phyloP scores from a whole-genome alignment of 257 asterid species.

The Marsdenia floribunda region DNA sequence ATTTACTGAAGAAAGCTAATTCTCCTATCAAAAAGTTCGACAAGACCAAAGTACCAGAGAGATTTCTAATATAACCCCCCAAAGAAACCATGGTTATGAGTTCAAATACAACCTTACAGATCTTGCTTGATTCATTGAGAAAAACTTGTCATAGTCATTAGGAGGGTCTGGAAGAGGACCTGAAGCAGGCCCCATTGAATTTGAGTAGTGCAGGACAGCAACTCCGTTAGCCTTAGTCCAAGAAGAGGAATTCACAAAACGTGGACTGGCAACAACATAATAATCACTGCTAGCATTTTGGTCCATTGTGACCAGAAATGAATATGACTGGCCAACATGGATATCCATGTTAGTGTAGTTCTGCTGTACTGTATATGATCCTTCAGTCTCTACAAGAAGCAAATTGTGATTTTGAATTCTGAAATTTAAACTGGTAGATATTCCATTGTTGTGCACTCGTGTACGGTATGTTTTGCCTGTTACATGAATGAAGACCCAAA shows the following conservation, averaged over 20 bases:
- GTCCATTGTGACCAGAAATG: slow-evolving; percentile 89
- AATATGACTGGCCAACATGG: slow-evolving; percentile 93
- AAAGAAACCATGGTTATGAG: slow-evolving; percentile 10
- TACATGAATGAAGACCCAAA: slow-evolving; percentile 16
- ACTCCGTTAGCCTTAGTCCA: slow-evolving; percentile 65
- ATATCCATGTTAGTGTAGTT: slow-evolving; percentile 87
- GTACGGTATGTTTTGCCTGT: slow-evolving; percentile 87
- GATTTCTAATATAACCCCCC: slow-evolving; percentile 24
- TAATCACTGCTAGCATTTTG: slow-evolving; percentile 72
- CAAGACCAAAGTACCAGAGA: slow-evolving; percentile 19
- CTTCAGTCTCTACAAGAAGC: slow-evolving; percentile 93
- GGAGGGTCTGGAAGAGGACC: slow-evolving; percentile 99
- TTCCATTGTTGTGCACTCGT: slow-evolving; percentile 82
- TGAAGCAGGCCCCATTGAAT: slow-evolving; percentile 74
- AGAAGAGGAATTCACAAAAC: slow-evolving; percentile 55
- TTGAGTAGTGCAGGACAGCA: slow-evolving; percentile 76
- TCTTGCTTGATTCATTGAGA: slow-evolving; percentile 95
- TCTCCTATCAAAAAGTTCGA: neutral
- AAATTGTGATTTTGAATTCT: slow-evolving; percentile 85
- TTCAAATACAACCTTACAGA: slow-evolving; percentile 71
- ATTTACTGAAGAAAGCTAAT: slow-evolving; percentile 7
- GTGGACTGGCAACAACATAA: slow-evolving; percentile 88
- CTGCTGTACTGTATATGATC: slow-evolving; percentile 87
- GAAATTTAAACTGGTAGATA: slow-evolving; percentile 85
- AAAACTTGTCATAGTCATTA: slow-evolving; percentile 66